Evolutionary conservation across 495 filamentous ascomycete species (phyloP).

Genomic region (Penicillium herquei): DNA sequence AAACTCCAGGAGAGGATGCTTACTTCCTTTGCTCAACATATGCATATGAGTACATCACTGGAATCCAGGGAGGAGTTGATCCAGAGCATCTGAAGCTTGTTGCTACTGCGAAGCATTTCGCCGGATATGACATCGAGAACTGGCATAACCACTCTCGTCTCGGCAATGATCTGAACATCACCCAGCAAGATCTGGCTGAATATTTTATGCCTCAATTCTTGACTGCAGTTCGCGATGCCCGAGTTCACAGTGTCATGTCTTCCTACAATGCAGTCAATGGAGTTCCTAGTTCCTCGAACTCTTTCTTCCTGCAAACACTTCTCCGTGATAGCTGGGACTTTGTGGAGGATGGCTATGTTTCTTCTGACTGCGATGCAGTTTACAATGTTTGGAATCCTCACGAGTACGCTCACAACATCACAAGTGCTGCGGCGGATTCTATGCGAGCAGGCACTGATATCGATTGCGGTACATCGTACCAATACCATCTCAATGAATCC

Average conservation of each 20-base stretch:
- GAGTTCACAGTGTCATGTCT: constrained; percentile 58
- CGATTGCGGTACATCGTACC: constrained; percentile 60
- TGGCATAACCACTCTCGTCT: constrained; percentile 53
- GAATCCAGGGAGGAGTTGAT: constrained; percentile 55
- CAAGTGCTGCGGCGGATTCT: constrained; percentile 49
- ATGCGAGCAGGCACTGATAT: constrained; percentile 62
- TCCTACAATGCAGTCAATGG: constrained; percentile 63
- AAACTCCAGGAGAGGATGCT: constrained; percentile 63
- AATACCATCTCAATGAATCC: constrained; percentile 46
- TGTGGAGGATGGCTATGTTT: constrained; percentile 54
- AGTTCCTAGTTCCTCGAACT: constrained; percentile 54
- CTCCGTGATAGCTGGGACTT: constrained; percentile 51
- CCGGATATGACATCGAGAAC: constrained; percentile 64
- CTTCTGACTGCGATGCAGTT: constrained; percentile 57
- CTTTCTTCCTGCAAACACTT: constrained; percentile 56
- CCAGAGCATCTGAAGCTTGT: constrained; percentile 52
- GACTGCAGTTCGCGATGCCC: constrained; percentile 47
- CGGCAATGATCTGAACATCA: constrained; percentile 56
- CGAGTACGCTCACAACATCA: constrained; percentile 44
- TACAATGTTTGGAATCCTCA: constrained; percentile 58
- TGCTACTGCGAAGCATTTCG: constrained; percentile 65
- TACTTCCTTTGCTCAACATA: constrained; percentile 53
- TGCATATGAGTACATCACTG: constrained; percentile 57
- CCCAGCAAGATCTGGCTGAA: constrained; percentile 53
- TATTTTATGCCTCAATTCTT: constrained; percentile 45